phyloP scores from a whole-genome alignment of 345 rosid genomes.

The Hevea brasiliensis region DNA sequence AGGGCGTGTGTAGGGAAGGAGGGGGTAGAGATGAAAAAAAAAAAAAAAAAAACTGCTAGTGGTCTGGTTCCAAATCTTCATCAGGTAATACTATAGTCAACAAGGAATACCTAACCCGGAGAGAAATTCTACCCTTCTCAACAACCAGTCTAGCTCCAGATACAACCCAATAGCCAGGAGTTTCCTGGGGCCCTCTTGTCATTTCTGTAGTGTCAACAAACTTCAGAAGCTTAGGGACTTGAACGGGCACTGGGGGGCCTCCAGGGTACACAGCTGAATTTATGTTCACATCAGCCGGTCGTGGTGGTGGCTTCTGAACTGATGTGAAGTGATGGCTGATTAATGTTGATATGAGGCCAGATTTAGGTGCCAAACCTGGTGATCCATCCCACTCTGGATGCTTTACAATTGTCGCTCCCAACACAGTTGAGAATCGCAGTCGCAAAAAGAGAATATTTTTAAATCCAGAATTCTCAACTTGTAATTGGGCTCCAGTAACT shows the following conservation, averaged over 20 bases:
- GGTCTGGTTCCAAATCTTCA: slow-evolving; percentile 23
- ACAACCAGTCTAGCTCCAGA: slow-evolving; percentile 84
- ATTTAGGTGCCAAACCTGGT: slow-evolving; percentile 67
- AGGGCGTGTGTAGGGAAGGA: background rate
- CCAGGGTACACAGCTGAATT: slow-evolving; percentile 93
- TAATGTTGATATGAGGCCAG: slow-evolving; percentile 82
- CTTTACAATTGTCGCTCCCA: slow-evolving; percentile 58
- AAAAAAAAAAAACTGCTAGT: background rate
- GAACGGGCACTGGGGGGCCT: slow-evolving; percentile 86
- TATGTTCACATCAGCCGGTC: slow-evolving; percentile 85
- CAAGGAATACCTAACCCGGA: slow-evolving; percentile 85
- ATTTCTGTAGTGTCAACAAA: slow-evolving; percentile 90
- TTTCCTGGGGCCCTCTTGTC: slow-evolving; percentile 86
- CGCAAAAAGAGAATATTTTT: slow-evolving; percentile 80
- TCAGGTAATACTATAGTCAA: slow-evolving; percentile 32
- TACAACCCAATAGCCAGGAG: slow-evolving; percentile 95
- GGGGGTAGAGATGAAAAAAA: no score
- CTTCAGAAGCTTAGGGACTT: slow-evolving; percentile 83
- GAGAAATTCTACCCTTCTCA: slow-evolving; percentile 86
- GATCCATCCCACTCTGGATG: slow-evolving; percentile 90
- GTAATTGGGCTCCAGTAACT: slow-evolving; percentile 87
- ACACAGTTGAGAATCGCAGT: slow-evolving; percentile 66
- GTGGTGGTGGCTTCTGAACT: slow-evolving; percentile 75
- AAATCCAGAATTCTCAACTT: slow-evolving; percentile 84
- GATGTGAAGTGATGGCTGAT: slow-evolving; percentile 90